Percentiles rank a stretch among this genome's conserved stretches.
Evolutionary conservation across 2,329 filamentous ascomycete genomes (phyloP).

Genomic region (Byssoonygena ceratinophila): DNA sequence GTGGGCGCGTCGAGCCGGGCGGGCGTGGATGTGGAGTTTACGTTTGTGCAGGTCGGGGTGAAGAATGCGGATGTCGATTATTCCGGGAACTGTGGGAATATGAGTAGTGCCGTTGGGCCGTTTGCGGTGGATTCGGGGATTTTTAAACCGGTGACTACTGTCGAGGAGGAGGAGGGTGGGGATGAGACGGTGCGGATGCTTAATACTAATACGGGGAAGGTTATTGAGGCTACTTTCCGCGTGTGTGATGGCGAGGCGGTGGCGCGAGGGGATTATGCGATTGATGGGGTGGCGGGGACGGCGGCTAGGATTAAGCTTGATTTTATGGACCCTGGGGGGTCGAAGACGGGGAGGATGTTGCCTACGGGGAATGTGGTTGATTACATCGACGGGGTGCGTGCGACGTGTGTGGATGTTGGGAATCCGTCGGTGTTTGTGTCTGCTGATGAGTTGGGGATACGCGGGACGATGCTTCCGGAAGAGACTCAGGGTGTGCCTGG

Average conservation of each 20-base stretch:
- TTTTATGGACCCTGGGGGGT: conserved; percentile 53
- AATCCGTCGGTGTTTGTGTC: conserved; percentile 55
- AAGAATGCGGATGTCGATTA: conserved; percentile 51
- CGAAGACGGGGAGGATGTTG: conserved; percentile 51
- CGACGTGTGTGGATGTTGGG: conserved; percentile 52
- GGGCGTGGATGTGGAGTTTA: conserved; percentile 54
- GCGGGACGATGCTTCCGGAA: conserved; percentile 44
- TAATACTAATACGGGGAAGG: conserved; percentile 62
- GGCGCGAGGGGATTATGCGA: conserved; percentile 46
- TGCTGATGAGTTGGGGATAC: conserved; percentile 44
- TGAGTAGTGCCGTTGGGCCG: conserved; percentile 57
- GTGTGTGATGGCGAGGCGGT: conserved; percentile 40
- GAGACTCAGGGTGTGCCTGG: conserved; percentile 40
- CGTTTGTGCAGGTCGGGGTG: conserved; percentile 59
- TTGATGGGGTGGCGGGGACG: conserved; percentile 54
- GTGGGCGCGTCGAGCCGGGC: conserved; percentile 43
- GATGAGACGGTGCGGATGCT: conserved; percentile 46
- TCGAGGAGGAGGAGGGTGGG: background rate
- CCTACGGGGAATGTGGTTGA: conserved; percentile 51
- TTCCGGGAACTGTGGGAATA: conserved; percentile 66
- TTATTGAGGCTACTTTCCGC: conserved; percentile 49
- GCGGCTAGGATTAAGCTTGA: conserved; percentile 49
- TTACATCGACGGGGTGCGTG: conserved; percentile 39
- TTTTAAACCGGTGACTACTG: conserved; percentile 23
- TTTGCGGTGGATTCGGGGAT: conserved; percentile 50